Percentiles rank a stretch among this genome's conserved stretches.
Conservation (phyloP, 2,329 filamentous ascomycete genomes). For the Phyllachora maydis region DNA sequence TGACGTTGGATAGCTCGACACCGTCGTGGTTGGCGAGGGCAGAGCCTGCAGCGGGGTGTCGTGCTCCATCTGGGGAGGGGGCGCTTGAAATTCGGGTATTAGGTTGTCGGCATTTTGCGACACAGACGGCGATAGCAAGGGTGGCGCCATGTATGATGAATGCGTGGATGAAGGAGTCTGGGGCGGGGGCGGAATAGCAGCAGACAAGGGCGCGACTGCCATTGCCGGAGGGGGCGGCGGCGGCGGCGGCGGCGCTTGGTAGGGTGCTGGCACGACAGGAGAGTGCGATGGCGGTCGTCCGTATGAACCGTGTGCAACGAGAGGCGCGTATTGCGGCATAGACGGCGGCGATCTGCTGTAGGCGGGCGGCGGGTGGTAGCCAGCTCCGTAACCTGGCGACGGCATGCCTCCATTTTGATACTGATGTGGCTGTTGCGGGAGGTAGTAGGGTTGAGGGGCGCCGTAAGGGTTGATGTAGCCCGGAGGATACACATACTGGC, state of each 20-base stretch:
- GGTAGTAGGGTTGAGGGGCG: conserved; percentile 13
- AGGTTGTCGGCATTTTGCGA: too few species aligned
- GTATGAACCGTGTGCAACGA: conserved; percentile 27
- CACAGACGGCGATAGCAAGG: too few species aligned
- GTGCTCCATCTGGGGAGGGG: too few species aligned
- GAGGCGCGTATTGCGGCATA: conserved; percentile 33
- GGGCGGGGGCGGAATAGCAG: conserved; percentile 19
- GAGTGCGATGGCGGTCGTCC: conserved; percentile 20
- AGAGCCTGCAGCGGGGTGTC: too few species aligned
- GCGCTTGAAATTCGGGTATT: too few species aligned
- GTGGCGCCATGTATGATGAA: conserved; percentile 15
- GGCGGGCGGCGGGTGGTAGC: conserved; percentile 16
- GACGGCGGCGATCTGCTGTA: conserved; percentile 27
- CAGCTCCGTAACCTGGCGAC: conserved; percentile 21
- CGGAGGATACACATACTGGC: conserved; percentile 21
- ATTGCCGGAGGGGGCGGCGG: too few species aligned
- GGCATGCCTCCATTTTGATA: conserved; percentile 32
- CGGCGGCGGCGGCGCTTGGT: conserved; percentile 28
- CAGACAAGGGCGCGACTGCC: too few species aligned
- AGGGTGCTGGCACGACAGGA: conserved; percentile 27
- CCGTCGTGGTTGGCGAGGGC: too few species aligned
- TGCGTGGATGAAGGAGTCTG: conserved; percentile 33
- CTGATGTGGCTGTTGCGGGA: conserved; percentile 34
- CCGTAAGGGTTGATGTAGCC: conserved; percentile 25
- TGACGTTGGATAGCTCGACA: too few species aligned